phyloP scores from a whole-genome alignment of 2,329 filamentous ascomycete genomes.

The Penicillium sp. region DNA sequence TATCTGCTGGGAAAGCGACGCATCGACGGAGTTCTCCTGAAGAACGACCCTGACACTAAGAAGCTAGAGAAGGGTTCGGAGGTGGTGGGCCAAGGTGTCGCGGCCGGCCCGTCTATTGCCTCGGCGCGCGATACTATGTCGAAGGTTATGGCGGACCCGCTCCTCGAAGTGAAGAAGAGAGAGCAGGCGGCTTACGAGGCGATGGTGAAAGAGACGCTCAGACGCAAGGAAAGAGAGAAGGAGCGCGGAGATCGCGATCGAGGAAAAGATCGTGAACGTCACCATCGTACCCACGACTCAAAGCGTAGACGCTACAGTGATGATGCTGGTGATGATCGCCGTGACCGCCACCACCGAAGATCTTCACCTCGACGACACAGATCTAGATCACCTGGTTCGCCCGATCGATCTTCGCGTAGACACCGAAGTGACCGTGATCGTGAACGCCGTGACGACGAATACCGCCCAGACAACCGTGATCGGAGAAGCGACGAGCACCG shows the following conservation, averaged over 20 bases:
- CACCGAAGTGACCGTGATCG: slow-evolving; percentile 28
- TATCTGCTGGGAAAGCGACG: slow-evolving; percentile 90
- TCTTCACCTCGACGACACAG: slow-evolving; percentile 28
- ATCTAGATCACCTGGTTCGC: slow-evolving; percentile 25
- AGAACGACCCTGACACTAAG: slow-evolving; percentile 72
- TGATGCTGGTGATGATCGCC: slow-evolving; percentile 25
- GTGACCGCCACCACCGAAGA: slow-evolving; percentile 20
- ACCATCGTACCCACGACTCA: slow-evolving; percentile 24
- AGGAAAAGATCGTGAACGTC: slow-evolving; percentile 22
- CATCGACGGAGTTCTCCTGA: slow-evolving; percentile 76
- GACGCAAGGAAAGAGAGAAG: slow-evolving; percentile 29
- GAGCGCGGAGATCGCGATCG: slow-evolving; percentile 24
- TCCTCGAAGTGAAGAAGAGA: slow-evolving; percentile 89
- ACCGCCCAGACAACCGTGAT: slow-evolving; percentile 11
- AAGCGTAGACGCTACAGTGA: slow-evolving; percentile 27
- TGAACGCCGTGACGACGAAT: slow-evolving; percentile 17
- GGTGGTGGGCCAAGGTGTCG: slow-evolving; percentile 22
- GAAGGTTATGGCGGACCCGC: slow-evolving; percentile 87
- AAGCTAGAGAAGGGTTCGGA: slow-evolving; percentile 70
- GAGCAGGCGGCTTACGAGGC: slow-evolving; percentile 76
- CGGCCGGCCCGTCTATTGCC: slow-evolving; percentile 57
- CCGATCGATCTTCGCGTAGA: slow-evolving; percentile 25
- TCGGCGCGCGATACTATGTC: slow-evolving; percentile 74
- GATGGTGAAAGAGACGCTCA: slow-evolving; percentile 48
- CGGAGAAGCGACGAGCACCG: slow-evolving; percentile 15